Evolutionary conservation across 1,139 yeast genomes (phyloP).

Genomic region (Pichia terricola): DNA sequence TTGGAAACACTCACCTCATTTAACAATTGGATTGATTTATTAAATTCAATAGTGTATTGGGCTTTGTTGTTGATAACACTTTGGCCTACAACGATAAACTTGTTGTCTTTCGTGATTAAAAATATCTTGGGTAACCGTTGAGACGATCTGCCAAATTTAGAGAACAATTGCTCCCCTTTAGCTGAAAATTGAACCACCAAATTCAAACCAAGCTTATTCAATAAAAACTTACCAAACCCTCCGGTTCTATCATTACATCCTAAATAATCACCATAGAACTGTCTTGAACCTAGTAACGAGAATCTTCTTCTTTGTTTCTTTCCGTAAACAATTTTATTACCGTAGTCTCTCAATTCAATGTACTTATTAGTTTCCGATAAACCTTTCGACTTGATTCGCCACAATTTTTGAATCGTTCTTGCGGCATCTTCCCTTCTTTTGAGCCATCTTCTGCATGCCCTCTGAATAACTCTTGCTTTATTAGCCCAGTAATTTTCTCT

Average conservation of each 20-base stretch:
- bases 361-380: constrained; percentile 39
- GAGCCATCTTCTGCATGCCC: constrained; percentile 88
- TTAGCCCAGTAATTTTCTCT: constrained; percentile 97
- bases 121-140: constrained; percentile 66
- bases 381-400: constrained; percentile 75
- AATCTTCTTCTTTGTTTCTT: constrained; percentile 86
- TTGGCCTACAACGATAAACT: constrained; percentile 63
- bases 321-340: constrained; percentile 57
- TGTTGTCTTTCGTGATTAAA: constrained; percentile 48
- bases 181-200: constrained; percentile 71
- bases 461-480: constrained; percentile 95
- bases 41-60: constrained; percentile 54
- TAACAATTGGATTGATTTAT: constrained; percentile 53
- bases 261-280: constrained; percentile 91
- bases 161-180: constrained; percentile 68
- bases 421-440: constrained; percentile 86
- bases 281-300: constrained; percentile 80
- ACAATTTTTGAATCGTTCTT: constrained; percentile 68
- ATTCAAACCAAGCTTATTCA: constrained; percentile 56
- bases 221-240: constrained; percentile 44
- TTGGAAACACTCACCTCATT: constrained; percentile 60
- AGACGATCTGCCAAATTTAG: constrained; percentile 92
- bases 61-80: constrained; percentile 61
- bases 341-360: constrained; percentile 77
- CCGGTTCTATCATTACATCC: constrained; percentile 71